Conservation (phyloP, 192 early-diverging fungal species). For the Coemansia sp. region DNA sequence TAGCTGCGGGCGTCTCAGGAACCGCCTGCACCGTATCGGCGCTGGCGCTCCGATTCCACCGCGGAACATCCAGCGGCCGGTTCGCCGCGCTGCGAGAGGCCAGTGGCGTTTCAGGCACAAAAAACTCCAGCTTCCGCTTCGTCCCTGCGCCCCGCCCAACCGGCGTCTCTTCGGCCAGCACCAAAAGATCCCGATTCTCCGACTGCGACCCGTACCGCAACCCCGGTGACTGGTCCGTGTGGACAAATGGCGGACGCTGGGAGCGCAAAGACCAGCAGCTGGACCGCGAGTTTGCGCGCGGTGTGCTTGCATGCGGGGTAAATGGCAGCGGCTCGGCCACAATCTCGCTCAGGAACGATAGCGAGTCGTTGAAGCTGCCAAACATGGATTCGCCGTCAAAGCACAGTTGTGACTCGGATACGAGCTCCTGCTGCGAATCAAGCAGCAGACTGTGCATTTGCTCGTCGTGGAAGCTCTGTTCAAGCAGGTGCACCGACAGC, state of each 20-base stretch:
- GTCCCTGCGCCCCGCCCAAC: not conserved
- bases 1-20: no score
- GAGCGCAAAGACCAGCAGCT: no score
- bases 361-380: no score
- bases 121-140: conserved; percentile 5
- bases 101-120: conserved; percentile 9
- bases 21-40: no score
- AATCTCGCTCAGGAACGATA: no score
- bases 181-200: not conserved
- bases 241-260: no score
- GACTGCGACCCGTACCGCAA: not conserved
- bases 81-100: not conserved
- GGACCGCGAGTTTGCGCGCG: no score
- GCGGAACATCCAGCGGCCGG: no score
- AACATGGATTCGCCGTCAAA: no score
- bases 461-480: conserved; percentile 28
- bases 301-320: no score
- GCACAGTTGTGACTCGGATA: not conserved
- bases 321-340: not conserved
- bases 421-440: conserved; percentile 8
- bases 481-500: conserved; percentile 18
- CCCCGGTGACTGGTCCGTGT: not conserved
- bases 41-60: no score
- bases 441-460: conserved; percentile 7
- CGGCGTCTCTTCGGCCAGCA: conserved; percentile 10